Evolutionary conservation across 352 stramenopile genomes (phyloP), one percentile per base, ranked within the genome.

Genomic region (Phytophthora ramorum): DNA sequence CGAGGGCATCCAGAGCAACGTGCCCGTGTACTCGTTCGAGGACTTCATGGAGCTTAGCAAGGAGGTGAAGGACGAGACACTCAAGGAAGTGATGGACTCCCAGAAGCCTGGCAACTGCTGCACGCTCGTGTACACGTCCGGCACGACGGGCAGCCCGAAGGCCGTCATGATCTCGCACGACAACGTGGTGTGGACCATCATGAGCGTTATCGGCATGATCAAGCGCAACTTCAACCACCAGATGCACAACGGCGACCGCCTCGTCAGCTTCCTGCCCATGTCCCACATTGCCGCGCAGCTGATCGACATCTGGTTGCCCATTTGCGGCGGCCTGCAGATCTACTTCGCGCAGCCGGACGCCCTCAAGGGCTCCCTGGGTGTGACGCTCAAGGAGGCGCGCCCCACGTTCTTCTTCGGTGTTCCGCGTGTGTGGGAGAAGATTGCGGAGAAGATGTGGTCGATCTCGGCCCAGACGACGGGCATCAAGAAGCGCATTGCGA

Each of bases 111-210:
- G 89, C 37, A 79, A 97, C 69, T 97, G 89, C 72, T 92, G 84
- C 71, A 89, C 90, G 59, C 77, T 98, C 47, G 98, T 98, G 62
- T 98, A 98, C 81, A 98, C 95, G 53, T 98, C 90, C 26, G 96
- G 96, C 62, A 98, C 95, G 60, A 99, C 96, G 16, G 92, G 96
- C 28, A 73, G 91, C 62, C 96, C 96, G n/a, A 99, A 99, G 79
- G 95, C 92, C 22, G 96, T 98, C 24, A 98, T 98, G 95, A 94
- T 99, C 59, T 97, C 89, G 46, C 92, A 99, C 80, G 94, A 98
- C 76, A 98, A 98, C 72, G 76, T 98, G 12, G 85, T 85, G 6
- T 97, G 87, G 88, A 97, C 87, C 19, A 87, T 92, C 48, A 54
- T 71, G 37, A 84, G 74, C 46, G 82, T 96, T 56, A 55, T 89